Conservation (phyloP, 2,329 filamentous ascomycete genomes). For the Fusarium virguliforme region DNA sequence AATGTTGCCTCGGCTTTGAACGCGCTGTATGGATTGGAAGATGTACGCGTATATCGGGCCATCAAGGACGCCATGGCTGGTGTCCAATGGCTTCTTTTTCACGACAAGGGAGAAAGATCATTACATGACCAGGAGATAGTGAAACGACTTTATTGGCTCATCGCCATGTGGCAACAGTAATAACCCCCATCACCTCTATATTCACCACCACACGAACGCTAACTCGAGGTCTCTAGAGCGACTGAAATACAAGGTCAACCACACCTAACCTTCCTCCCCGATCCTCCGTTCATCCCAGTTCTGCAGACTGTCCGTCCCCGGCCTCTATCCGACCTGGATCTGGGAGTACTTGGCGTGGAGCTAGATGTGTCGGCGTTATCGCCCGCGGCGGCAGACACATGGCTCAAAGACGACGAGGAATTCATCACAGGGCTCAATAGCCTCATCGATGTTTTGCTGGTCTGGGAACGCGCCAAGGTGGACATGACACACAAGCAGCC, state of each 20-base stretch:
- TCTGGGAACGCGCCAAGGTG: not conserved
- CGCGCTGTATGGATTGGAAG: not conserved
- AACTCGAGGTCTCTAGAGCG: not conserved
- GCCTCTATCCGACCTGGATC: not conserved
- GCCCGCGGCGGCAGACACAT: not conserved
- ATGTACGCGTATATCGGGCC: not conserved
- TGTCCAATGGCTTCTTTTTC: constrained; percentile 4
- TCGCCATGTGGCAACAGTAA: constrained; percentile 9
- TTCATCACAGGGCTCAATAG: not conserved
- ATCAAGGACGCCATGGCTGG: constrained; percentile 1
- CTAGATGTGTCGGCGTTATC: not conserved
- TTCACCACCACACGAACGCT: too few species aligned
- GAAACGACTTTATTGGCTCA: constrained; percentile 1
- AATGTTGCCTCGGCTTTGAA: not conserved
- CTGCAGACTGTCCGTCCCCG: not conserved
- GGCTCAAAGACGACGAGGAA: not conserved
- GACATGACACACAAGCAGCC: constrained; percentile 2
- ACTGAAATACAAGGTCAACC: constrained; percentile 7
- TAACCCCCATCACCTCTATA: not conserved
- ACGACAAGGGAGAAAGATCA: not conserved
- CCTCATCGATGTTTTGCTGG: not conserved
- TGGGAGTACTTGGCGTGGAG: constrained; percentile 4
- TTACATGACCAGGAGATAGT: not conserved
- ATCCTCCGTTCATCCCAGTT: not conserved
- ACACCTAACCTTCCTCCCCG: not conserved